Evolutionary conservation across 2,329 filamentous ascomycete genomes (phyloP).

Genomic region (Hymenoscyphus fraxineus): DNA sequence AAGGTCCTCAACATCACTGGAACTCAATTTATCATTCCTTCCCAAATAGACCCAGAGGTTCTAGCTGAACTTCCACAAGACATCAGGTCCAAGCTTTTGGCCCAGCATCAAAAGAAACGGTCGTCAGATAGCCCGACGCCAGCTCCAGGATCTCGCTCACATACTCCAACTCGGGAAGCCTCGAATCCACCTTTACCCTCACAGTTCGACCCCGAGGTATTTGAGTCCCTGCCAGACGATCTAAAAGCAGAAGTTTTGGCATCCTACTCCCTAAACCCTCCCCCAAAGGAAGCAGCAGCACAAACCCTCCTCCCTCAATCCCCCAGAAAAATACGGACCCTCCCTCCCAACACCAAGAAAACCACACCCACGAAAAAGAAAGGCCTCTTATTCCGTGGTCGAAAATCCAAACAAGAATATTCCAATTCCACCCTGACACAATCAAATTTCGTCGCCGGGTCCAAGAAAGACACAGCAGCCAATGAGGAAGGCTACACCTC

Average conservation of each 20-base stretch:
- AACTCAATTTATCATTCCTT: constrained; percentile 88
- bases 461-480: constrained; percentile 12
- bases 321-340: constrained; percentile 52
- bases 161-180: constrained; percentile 20
- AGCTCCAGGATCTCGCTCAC: constrained; percentile 32
- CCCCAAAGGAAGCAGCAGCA: constrained; percentile 6
- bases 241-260: constrained; percentile 79
- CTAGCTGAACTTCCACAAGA: constrained; percentile 79
- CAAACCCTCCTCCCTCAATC: constrained; percentile 41
- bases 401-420: constrained; percentile 43
- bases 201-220: constrained; percentile 80
- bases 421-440: constrained; percentile 63
- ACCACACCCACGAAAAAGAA: constrained; percentile 63
- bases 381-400: constrained; percentile 30
- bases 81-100: constrained; percentile 72
- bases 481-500: constrained; percentile 18
- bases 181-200: constrained; percentile 49
- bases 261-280: constrained; percentile 50
- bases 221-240: constrained; percentile 78
- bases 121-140: constrained; percentile 32
- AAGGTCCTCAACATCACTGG: constrained; percentile 74
- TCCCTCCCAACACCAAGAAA: constrained; percentile 38
- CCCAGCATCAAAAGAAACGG: constrained; percentile 43
- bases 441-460: constrained; percentile 62
- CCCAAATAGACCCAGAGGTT: constrained; percentile 76